Evolutionary conservation across 164 flowering plant genomes (phyloP).

Genomic region (Dillenia turbinata): DNA sequence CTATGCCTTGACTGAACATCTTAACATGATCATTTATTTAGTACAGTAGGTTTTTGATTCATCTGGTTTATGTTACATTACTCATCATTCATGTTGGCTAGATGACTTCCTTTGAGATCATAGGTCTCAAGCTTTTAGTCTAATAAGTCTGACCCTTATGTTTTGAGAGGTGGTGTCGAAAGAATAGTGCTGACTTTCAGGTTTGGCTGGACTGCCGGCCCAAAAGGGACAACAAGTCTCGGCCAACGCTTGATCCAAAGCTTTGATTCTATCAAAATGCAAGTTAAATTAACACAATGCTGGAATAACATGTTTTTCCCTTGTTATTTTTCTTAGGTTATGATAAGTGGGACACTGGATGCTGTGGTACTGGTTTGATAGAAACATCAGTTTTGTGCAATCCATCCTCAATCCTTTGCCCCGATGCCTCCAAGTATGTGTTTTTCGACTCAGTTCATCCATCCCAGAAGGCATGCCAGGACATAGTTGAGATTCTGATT

Average conservation of each 20-base stretch:
- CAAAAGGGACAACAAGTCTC: no score
- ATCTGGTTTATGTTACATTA: not conserved
- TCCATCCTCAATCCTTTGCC: conserved; percentile 27
- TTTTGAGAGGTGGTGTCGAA: no score
- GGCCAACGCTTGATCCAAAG: no score
- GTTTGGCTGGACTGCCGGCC: no score
- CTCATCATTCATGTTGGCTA: not conserved
- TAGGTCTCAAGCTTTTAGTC: no score
- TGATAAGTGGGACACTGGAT: conserved; percentile 38
- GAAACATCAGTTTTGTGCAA: conserved; percentile 51
- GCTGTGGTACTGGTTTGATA: conserved; percentile 61
- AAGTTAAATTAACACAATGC: no score
- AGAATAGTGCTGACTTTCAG: no score
- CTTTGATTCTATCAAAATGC: no score
- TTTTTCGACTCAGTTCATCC: conserved; percentile 52
- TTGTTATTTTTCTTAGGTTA: conserved; percentile 32
- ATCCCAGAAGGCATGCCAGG: conserved; percentile 31
- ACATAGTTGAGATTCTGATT: conserved; percentile 5
- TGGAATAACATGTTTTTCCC: no score
- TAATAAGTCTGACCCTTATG: no score
- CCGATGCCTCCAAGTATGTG: conserved; percentile 43
- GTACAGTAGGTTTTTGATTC: not conserved
- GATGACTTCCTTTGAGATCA: no score
- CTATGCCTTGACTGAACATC: no score
- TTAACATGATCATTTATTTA: not conserved